Percentiles rank a stretch among this genome's conserved stretches.
Evolutionary conservation across 176 grass and related monocot genomes (phyloP).

Genomic region (Hsuehochloa calcarea): DNA sequence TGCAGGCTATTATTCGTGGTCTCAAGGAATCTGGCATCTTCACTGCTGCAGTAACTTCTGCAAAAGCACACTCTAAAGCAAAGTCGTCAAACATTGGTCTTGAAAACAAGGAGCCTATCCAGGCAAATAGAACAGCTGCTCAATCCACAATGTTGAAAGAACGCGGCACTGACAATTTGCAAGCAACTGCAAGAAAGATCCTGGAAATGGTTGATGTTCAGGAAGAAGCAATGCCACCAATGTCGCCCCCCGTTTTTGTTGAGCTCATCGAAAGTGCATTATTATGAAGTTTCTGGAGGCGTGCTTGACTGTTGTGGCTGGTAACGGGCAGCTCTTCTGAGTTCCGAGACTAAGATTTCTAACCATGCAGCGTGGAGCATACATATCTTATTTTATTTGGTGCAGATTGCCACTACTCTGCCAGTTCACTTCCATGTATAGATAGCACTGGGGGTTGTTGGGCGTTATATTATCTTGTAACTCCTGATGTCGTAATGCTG

Average conservation of each 20-base stretch:
- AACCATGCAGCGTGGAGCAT: not conserved
- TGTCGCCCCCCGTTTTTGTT: constrained; percentile 58
- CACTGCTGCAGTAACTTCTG: constrained; percentile 64
- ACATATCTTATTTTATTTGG: not conserved
- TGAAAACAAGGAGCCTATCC: constrained; percentile 43
- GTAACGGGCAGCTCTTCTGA: not conserved
- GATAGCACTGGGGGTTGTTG: constrained; percentile 15
- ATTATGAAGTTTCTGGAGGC: constrained; percentile 6
- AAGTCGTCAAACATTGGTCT: constrained; percentile 39
- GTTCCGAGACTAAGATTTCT: not conserved
- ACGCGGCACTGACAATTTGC: constrained; percentile 24
- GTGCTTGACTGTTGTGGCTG: not conserved
- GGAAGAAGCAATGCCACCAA: constrained; percentile 66
- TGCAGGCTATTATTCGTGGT: constrained; percentile 89
- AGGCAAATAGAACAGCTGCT: constrained; percentile 31
- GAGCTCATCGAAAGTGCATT: constrained; percentile 17
- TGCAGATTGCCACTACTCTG: not conserved
- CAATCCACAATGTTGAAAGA: constrained; percentile 21
- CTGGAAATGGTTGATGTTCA: constrained; percentile 55
- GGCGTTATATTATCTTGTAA: constrained; percentile 18
- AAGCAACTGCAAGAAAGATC: constrained; percentile 69
- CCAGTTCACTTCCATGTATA: not conserved
- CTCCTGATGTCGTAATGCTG: not conserved
- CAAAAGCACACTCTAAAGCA: constrained; percentile 49
- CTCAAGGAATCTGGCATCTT: constrained; percentile 90